These are phyloP conservation scores for Vitis vinifera DNA, from an alignment of 164 flowering plant genomes.

Conservation along the genomic window ASM3070453v1 NC_081808.1:21997501-21998000, in stretches of 20 bases:
- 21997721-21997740: slow-evolving; percentile 93
- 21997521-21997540: slow-evolving; percentile 74
- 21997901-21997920: background rate
- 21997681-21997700: slow-evolving; percentile 74
- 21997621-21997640: slow-evolving; percentile 96
- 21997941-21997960: too few relatives aligned
- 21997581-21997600: slow-evolving; percentile 79
- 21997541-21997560: slow-evolving; percentile 64
- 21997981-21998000: background rate
- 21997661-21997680: slow-evolving; percentile 99
- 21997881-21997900: background rate
- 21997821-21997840: slow-evolving; percentile 17
- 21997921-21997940: background rate
- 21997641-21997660: slow-evolving; percentile 79
- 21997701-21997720: slow-evolving; percentile 89
- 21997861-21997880: slow-evolving; percentile 13
- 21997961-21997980: too few relatives aligned
- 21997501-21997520: slow-evolving; percentile 59
- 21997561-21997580: slow-evolving; percentile 47
- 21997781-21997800: slow-evolving; percentile 91
- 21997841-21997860: slow-evolving; percentile 30
- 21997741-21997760: slow-evolving; percentile 76
- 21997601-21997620: slow-evolving; percentile 90
- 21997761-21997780: slow-evolving; percentile 74
- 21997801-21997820: slow-evolving; percentile 84